Conservation (phyloP, 106 monocot genomes). For the Amphibolis antarctica region DNA sequence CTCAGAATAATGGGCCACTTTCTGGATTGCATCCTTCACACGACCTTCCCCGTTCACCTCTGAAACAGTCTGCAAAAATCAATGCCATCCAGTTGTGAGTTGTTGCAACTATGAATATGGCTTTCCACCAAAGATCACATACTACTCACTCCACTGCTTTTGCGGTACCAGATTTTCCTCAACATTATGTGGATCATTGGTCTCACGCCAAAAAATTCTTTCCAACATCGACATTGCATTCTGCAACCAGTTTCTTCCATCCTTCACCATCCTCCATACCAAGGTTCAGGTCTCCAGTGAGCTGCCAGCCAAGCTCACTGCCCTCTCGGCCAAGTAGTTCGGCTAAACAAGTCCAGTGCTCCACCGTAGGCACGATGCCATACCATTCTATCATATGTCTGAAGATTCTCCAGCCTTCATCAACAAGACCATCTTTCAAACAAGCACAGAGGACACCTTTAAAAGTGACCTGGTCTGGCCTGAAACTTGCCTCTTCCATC, state of each 20-base stretch:
- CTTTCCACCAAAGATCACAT: no score
- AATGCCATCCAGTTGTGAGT: no score
- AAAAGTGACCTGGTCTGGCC: slow-evolving; percentile 49
- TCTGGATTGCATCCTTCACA: no score
- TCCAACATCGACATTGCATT: neutral
- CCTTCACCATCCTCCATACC: neutral
- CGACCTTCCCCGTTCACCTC: no score
- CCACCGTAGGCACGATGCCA: slow-evolving; percentile 15
- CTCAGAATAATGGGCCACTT: no score
- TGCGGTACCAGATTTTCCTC: no score
- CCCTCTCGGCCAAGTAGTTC: slow-evolving; percentile 32
- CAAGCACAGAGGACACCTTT: slow-evolving; percentile 56
- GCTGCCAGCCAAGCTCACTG: neutral
- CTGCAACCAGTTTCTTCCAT: neutral
- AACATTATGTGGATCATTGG: neutral
- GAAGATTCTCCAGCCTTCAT: slow-evolving; percentile 34
- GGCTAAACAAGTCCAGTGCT: slow-evolving; percentile 43
- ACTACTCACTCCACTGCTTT: no score
- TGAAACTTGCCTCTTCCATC: slow-evolving; percentile 32
- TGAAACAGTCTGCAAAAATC: no score
- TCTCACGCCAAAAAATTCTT: neutral
- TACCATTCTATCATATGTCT: slow-evolving; percentile 28
- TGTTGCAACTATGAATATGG: no score
- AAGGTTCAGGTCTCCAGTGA: neutral
- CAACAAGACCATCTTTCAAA: slow-evolving; percentile 24